Evolutionary conservation across 2,329 filamentous ascomycete species (phyloP).

Genomic region (Seiridium cupressi): DNA sequence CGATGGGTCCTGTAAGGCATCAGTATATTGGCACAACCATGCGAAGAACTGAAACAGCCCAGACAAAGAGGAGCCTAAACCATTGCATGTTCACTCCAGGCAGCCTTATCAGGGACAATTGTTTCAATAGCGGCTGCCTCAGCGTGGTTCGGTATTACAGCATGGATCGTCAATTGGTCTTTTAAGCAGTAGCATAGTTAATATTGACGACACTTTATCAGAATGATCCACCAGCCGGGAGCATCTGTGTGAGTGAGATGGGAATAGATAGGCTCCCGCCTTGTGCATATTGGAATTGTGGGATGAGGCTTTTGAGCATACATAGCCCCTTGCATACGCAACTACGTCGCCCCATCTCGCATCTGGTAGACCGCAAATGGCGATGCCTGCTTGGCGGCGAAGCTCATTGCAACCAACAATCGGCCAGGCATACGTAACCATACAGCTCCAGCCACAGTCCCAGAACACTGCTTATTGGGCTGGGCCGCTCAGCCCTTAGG

Average conservation of each 20-base stretch:
- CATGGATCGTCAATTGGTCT: neutral
- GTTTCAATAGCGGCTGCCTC: neutral
- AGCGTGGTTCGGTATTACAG: neutral
- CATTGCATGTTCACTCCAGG: neutral
- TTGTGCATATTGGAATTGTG: neutral
- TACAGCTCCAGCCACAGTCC: slow-evolving; percentile 14
- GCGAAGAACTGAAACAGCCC: no score
- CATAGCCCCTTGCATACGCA: slow-evolving; percentile 19
- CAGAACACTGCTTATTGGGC: slow-evolving; percentile 5
- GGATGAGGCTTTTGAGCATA: neutral
- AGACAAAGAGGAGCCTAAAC: neutral
- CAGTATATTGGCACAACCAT: no score
- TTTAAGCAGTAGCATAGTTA: neutral
- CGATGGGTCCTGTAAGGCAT: no score
- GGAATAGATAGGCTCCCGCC: neutral
- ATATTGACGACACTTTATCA: neutral
- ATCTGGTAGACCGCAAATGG: slow-evolving; percentile 14
- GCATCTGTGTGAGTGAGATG: neutral
- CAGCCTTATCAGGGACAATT: neutral
- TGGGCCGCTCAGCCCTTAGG: slow-evolving; percentile 6
- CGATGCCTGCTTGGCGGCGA: slow-evolving; percentile 27
- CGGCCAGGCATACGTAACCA: slow-evolving; percentile 14
- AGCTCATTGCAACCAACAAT: neutral
- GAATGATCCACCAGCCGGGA: neutral
- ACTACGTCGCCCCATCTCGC: slow-evolving; percentile 18